Evolutionary conservation across 768 basidiomycete genomes (phyloP), one percentile per base, ranked within the genome.

Genomic region (Leccinellum rugosiceps): DNA sequence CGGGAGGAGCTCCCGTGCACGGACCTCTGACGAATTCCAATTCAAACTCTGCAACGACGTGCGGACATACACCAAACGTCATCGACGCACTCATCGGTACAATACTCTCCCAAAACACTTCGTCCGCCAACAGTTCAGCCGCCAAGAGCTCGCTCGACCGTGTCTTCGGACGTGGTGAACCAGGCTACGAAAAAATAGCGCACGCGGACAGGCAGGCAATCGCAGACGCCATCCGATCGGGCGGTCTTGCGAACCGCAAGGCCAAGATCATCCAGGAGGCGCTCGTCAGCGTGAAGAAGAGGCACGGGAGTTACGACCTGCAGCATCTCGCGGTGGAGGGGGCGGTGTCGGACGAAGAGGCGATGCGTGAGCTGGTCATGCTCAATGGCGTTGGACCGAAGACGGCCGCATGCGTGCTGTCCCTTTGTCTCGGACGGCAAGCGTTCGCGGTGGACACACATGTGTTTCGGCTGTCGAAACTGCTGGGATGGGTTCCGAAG

Each of bases 361-460:
- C 80, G 32, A 85, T 84, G 83, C 68, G 75, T 59, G 83, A 81
- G 59, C 75, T 86, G 26, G 77, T 83, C 14, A 77, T 82, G 4
- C 81, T 81, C 55, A 69, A 77, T 30, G 84, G 84, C 1, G 83
- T 86, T 10, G 83, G 85, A 1, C 84, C 83, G 1, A 85, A 86
- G 69, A 85, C 84, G 1, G 84, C 84, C 1, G 82, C 84, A 1
- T 86, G 85, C 57, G 84, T 86, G 0, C 68, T 85, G 13, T 73
- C 84, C 23, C 84, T 86, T 66, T 83, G 82, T 60, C 73, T 86
- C 7, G 83, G 80, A 5, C 74, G 84, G n/a, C 74, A 81, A 46
- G 80, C 82, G 0, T 85, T 86, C 55, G 82, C 85, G 1, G 85
- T 86, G 50, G 84, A 86, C 58, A 86, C 85, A 8, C 84, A 85